Percentiles rank a stretch among this genome's conserved stretches.
Evolutionary conservation across 441 rosid species (phyloP).

Genomic region (Manihot esculenta): DNA sequence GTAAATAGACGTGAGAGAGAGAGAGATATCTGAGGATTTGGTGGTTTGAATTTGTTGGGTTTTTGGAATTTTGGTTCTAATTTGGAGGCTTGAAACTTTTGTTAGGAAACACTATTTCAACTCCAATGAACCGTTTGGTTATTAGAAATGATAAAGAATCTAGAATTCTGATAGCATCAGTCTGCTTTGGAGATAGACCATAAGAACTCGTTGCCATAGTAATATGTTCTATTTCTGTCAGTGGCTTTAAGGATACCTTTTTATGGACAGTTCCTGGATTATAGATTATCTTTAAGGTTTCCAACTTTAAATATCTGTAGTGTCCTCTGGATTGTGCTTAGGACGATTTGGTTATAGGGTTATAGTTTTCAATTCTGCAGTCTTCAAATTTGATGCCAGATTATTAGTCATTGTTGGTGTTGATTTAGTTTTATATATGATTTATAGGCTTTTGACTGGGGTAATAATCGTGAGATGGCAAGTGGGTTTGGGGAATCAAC

Average conservation of each 20-base stretch:
- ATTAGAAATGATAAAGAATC: neutral
- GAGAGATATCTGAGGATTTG: conserved; percentile 24
- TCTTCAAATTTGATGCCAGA: neutral
- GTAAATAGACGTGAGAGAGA: too few relatives aligned
- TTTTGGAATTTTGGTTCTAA: neutral
- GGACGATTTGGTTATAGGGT: neutral
- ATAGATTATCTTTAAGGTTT: neutral
- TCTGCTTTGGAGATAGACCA: neutral
- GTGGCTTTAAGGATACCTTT: neutral
- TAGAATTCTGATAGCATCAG: neutral
- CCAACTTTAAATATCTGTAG: neutral
- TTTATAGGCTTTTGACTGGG: conserved; percentile 33
- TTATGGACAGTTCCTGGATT: neutral
- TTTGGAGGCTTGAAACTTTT: conserved; percentile 8
- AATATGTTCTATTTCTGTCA: neutral
- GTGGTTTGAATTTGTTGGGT: neutral
- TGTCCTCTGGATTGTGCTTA: neutral
- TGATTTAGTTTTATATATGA: conserved; percentile 9
- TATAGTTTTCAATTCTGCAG: neutral
- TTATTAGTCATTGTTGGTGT: neutral
- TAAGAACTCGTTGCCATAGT: too few relatives aligned
- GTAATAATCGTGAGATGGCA: conserved; percentile 41
- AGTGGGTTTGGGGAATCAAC: conserved; percentile 67
- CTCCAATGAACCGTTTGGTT: neutral
- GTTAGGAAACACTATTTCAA: neutral